These are phyloP conservation scores for Marasmius sp. DNA, from an alignment of 1,284 basidiomycete genomes.

Conservation along the genomic window DNA sequence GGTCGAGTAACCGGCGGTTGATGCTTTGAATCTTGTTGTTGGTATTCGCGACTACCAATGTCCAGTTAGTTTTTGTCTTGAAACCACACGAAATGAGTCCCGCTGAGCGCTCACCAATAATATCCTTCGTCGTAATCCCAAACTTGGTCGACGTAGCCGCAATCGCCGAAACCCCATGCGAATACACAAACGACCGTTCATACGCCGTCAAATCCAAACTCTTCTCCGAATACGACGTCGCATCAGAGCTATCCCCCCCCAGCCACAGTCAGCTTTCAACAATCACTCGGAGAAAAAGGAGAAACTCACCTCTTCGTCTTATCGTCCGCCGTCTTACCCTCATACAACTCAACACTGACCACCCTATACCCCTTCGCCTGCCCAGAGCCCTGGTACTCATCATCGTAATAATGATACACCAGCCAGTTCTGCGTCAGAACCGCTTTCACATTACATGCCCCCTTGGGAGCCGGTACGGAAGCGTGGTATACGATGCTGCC, in stretches of 20 bases:
- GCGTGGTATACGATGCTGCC: slow-evolving; percentile 75
- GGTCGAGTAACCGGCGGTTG: slow-evolving; percentile 78
- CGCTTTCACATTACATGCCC: slow-evolving; percentile 64
- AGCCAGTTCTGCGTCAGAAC: slow-evolving; percentile 91
- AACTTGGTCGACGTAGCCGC: slow-evolving; percentile 81
- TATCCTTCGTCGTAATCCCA: slow-evolving; percentile 85
- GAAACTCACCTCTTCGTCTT: slow-evolving; percentile 67
- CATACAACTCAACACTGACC: slow-evolving; percentile 86
- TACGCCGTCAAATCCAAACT: slow-evolving; percentile 53
- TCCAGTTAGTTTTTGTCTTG: not conserved
- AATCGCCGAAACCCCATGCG: slow-evolving; percentile 68
- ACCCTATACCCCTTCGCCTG: slow-evolving; percentile 69
- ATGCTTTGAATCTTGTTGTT: slow-evolving; percentile 77
- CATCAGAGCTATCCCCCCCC: slow-evolving; percentile 76
- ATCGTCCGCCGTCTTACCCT: slow-evolving; percentile 63
- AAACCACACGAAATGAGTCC: not conserved
- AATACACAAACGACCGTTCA: slow-evolving; percentile 74
- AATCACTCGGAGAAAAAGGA: too few relatives aligned
- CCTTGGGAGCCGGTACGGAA: slow-evolving; percentile 43
- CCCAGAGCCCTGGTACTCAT: slow-evolving; percentile 44
- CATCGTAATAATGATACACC: slow-evolving; percentile 81
- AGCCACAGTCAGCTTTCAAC: too few relatives aligned
- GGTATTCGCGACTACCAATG: slow-evolving; percentile 69
- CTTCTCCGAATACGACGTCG: slow-evolving; percentile 65
- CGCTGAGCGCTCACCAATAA: slow-evolving; percentile 62